phyloP scores from a whole-genome alignment of 208 protist genomes.

The Trichomonas vaginalis region DNA sequence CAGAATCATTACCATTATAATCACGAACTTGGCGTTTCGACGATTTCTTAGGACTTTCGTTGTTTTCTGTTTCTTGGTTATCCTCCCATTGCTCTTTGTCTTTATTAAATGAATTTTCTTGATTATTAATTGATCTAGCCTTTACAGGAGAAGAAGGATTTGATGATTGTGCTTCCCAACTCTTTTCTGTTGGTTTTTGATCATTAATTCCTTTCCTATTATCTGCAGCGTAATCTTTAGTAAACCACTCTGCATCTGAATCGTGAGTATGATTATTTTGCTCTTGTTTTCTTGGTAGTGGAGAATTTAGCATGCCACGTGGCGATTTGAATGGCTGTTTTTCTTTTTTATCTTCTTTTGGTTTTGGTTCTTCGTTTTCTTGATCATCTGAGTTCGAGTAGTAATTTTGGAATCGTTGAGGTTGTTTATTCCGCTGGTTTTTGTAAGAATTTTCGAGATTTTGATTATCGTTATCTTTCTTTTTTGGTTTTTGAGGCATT shows the following conservation, averaged over 20 bases:
- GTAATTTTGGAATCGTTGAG: neutral
- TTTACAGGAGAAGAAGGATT: neutral
- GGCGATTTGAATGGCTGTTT: neutral
- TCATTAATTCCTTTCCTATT: neutral
- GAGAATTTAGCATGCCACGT: neutral
- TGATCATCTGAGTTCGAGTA: neutral
- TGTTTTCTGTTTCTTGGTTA: neutral
- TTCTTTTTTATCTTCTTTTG: neutral
- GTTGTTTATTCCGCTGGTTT: neutral
- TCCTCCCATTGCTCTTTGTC: neutral
- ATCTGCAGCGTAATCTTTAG: too few relatives aligned
- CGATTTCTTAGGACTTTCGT: neutral
- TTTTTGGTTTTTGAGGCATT: neutral
- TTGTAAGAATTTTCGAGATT: neutral
- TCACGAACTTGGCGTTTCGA: neutral
- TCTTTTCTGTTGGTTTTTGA: neutral
- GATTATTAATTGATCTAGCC: neutral
- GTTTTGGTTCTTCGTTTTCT: neutral
- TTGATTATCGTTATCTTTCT: neutral
- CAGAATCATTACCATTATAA: neutral
- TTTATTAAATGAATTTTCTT: neutral
- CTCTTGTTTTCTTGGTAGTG: neutral
- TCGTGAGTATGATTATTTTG: neutral
- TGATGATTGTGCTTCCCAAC: neutral
- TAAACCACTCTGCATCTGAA: neutral